Base-by-base conservation (phyloP, 163 green algal species). In the Chlamydomonas reinhardtii region DNA sequence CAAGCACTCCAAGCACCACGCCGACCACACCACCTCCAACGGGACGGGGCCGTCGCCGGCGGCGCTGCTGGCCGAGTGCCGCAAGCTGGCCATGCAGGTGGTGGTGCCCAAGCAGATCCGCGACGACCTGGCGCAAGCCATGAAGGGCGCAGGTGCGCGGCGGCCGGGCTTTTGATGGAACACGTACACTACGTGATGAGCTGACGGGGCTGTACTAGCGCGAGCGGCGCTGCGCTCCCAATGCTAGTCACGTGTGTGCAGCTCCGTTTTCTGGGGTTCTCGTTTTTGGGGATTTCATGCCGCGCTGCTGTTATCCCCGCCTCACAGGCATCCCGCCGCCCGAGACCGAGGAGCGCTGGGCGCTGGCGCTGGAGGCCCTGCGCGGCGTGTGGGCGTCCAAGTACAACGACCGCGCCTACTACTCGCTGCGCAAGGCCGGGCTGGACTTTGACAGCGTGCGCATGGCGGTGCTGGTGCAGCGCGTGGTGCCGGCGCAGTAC, bases 401-500 rank as follows among this genome's bases (percentile, higher is more conserved):
- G 93, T 99, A 97, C 95, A 99, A 99, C 88, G 98, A 99, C 75
- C 91, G 98, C n/a, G 98, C 98, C 39, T 98, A 95, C 90, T 94
- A 98, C 74, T 97, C 92, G 70, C 94, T 97, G 89, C 90, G 92
- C 75, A 98, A 98, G 89, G 96, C 97, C 29, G 95, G 96, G 34
- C 89, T 98, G 70, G 89, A 95, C 91, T 98, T 99, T 91, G 91
- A 96, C 66, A 92, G 97, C 84, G 92, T 99, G 74, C 94, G 96
- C 91, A 99, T 99, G 98, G 97, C 97, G 16, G 98, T 99, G 88
- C 95, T 99, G 71, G 94, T 98, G 76, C 98, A 99, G 95, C 92
- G 96, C 54, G 94, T 99, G 4, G 96, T 99, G 72, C 94, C 95
- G 3, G 96, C 97, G 8, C 93, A 97, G 56, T 99, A 99, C 87